Percentiles rank a stretch among this genome's conserved stretches.
Evolutionary conservation across 768 basidiomycete genomes (phyloP).

Genomic region (Cystobasidium onofrii): DNA sequence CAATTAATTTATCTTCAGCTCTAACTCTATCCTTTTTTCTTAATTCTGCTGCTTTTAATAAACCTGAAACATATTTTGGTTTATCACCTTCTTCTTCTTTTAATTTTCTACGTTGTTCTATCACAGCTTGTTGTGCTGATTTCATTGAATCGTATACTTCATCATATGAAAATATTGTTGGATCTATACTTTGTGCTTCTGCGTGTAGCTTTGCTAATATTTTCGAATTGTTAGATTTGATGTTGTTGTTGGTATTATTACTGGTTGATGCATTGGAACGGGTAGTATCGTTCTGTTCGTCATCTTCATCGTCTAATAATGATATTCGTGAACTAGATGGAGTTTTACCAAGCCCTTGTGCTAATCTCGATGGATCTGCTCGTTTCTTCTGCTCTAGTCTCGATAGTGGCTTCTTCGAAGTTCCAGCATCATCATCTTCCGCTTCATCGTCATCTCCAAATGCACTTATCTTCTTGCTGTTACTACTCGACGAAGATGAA

Average conservation of each 20-base stretch:
- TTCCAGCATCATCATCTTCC: slow-evolving; percentile 5
- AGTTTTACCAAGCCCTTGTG: neutral
- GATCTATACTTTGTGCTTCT: slow-evolving; percentile 67
- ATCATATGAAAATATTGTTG: slow-evolving; percentile 86
- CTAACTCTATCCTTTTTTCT: slow-evolving; percentile 77
- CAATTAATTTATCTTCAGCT: slow-evolving; percentile 97
- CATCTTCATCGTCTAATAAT: no score
- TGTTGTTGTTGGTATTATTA: neutral
- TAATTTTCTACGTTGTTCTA: slow-evolving; percentile 65
- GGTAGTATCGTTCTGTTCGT: no score
- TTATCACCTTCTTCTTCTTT: slow-evolving; percentile 66
- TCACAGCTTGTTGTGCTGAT: slow-evolving; percentile 65
- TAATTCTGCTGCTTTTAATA: slow-evolving; percentile 74
- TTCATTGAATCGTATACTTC: slow-evolving; percentile 96
- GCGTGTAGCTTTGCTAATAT: slow-evolving; percentile 55
- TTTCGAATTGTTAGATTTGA: neutral
- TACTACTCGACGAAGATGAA: neutral
- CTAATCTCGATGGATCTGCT: neutral
- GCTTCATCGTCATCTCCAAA: slow-evolving; percentile 28
- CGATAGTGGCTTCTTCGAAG: neutral
- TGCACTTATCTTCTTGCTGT: neutral
- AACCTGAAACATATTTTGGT: slow-evolving; percentile 86
- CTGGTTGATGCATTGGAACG: no score
- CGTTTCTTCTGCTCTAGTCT: neutral
- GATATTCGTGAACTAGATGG: neutral